A percentile compares a stretch with the other conserved stretches of the same genome.
These are phyloP conservation scores for Ogataea henricii DNA, from an alignment of 805 yeast genomes.

Conservation along the genomic window DNA sequence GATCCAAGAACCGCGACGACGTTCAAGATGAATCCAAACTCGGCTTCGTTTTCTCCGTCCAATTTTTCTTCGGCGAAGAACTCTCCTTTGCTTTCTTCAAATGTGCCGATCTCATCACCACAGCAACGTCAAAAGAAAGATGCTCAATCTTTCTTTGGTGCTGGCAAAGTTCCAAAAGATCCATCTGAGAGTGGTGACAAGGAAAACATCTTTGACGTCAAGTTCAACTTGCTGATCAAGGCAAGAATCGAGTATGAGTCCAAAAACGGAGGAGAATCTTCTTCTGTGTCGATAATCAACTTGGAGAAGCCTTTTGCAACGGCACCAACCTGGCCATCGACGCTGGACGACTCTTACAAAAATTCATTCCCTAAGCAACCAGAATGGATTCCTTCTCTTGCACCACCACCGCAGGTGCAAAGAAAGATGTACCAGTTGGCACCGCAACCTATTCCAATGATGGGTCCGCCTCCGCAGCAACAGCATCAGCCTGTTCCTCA, in stretches of 20 bases:
- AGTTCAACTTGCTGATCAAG: conserved; percentile 56
- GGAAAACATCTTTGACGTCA: conserved; percentile 39
- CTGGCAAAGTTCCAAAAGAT: conserved; percentile 34
- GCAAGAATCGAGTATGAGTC: conserved; percentile 39
- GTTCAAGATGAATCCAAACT: conserved; percentile 70
- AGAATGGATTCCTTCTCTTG: conserved; percentile 30
- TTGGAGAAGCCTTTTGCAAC: conserved; percentile 70
- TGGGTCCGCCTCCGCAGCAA: conserved; percentile 25
- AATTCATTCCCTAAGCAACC: conserved; percentile 47
- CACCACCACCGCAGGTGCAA: conserved; percentile 22
- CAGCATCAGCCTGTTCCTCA: conserved; percentile 21
- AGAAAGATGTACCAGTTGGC: conserved; percentile 22
- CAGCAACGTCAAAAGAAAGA: conserved; percentile 25
- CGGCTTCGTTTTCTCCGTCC: conserved; percentile 62
- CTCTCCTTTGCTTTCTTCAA: conserved; percentile 20
- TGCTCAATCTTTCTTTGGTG: conserved; percentile 40
- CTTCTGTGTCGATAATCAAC: conserved; percentile 32
- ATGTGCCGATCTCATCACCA: conserved; percentile 12
- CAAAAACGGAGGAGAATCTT: conserved; percentile 13
- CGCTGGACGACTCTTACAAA: conserved; percentile 51
- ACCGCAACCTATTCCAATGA: conserved; percentile 26
- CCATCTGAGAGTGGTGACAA: conserved; percentile 7
- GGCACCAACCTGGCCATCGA: conserved; percentile 75
- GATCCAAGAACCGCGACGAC: conserved; percentile 57
- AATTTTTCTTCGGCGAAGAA: conserved; percentile 20